These are phyloP conservation scores for Cladosporium colombiae DNA, from an alignment of 2,329 filamentous ascomycete species.

Conservation along the genomic window DNA sequence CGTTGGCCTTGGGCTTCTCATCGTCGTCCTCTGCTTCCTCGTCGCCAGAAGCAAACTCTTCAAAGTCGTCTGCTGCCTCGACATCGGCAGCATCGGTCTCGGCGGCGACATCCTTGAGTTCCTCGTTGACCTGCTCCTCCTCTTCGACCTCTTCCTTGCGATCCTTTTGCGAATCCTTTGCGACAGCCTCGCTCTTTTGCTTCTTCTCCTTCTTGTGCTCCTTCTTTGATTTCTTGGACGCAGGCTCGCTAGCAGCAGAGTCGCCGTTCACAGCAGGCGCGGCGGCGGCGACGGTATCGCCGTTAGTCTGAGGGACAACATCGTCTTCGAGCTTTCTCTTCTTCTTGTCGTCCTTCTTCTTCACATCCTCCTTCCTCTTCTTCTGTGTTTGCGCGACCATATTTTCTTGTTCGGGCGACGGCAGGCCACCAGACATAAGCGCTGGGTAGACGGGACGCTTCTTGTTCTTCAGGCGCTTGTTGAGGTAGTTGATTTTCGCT, in stretches of 20 bases:
- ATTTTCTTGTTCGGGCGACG: conserved; percentile 30
- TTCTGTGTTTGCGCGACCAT: conserved; percentile 26
- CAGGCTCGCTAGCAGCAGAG: conserved; percentile 13
- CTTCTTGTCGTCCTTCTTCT: conserved; percentile 23
- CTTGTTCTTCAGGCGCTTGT: conserved; percentile 17
- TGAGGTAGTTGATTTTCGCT: conserved; percentile 17
- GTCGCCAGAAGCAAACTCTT: conserved; percentile 39
- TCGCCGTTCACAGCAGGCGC: conserved; percentile 19
- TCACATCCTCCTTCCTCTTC: conserved; percentile 23
- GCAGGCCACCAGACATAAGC: conserved; percentile 38
- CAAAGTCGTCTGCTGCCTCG: conserved; percentile 39
- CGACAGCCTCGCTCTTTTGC: conserved; percentile 23
- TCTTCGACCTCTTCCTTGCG: conserved; percentile 26
- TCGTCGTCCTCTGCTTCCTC: conserved; percentile 38
- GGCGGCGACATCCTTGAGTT: conserved; percentile 30
- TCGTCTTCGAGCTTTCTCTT: conserved; percentile 24
- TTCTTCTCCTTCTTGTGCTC: conserved; percentile 37
- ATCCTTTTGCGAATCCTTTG: conserved; percentile 18
- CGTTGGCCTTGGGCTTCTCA: conserved; percentile 34
- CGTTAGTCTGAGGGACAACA: not conserved
- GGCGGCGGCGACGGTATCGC: conserved; percentile 1
- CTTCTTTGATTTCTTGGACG: conserved; percentile 30
- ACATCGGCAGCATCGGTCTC: conserved; percentile 23
- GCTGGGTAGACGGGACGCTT: conserved; percentile 28
- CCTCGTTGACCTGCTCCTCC: conserved; percentile 34